Evolutionary conservation across 2,329 filamentous ascomycete genomes (phyloP).

Genomic region (Albifimbria verrucaria): DNA sequence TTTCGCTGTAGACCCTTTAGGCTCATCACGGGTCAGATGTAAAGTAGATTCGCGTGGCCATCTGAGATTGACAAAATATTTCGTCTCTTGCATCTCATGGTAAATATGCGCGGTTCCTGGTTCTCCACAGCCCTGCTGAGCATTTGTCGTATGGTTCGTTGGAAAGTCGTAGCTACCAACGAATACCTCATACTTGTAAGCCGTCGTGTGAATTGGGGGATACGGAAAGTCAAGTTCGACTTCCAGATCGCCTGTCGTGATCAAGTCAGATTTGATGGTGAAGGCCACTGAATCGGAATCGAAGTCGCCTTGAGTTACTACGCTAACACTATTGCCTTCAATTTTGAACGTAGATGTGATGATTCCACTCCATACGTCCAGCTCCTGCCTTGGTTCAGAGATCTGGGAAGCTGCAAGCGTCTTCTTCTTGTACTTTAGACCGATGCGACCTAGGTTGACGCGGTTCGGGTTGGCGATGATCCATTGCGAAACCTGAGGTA

Average conservation of each 20-base stretch:
- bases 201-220: slow-evolving; percentile 32
- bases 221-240: slow-evolving; percentile 40
- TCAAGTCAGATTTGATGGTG: slow-evolving; percentile 27
- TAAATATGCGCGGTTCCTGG: slow-evolving; percentile 25
- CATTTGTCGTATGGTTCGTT: slow-evolving; percentile 32
- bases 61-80: slow-evolving; percentile 35
- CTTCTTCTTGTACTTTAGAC: slow-evolving; percentile 30
- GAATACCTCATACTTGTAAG: slow-evolving; percentile 42
- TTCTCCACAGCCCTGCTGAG: slow-evolving; percentile 11
- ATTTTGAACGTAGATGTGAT: slow-evolving; percentile 33
- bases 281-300: slow-evolving; percentile 32
- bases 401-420: slow-evolving; percentile 26
- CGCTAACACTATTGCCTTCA: slow-evolving; percentile 22
- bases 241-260: slow-evolving; percentile 25
- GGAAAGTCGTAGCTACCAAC: slow-evolving; percentile 37
- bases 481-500: slow-evolving; percentile 44
- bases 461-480: slow-evolving; percentile 46
- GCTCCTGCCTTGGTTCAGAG: slow-evolving; percentile 22
- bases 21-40: slow-evolving; percentile 12
- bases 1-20: slow-evolving; percentile 14
- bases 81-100: slow-evolving; percentile 32
- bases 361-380: slow-evolving; percentile 24
- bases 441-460: slow-evolving; percentile 40
- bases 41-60: slow-evolving; percentile 23
- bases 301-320: slow-evolving; percentile 32